Conservation (phyloP, 140 eudicot genomes). For the Oenanthe javanica region DNA sequence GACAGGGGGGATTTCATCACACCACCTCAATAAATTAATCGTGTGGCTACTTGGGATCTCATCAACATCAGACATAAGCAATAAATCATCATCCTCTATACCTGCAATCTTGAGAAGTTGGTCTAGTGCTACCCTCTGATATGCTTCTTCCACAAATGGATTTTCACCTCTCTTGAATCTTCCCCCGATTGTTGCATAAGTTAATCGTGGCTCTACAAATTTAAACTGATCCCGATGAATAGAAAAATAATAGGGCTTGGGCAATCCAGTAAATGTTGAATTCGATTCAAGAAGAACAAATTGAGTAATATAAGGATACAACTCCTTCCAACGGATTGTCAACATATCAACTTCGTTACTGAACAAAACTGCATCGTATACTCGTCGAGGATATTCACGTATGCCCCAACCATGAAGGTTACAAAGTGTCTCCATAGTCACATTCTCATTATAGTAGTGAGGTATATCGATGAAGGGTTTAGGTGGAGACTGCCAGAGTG, state of each 20-base stretch:
- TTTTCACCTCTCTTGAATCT: slow-evolving; percentile 62
- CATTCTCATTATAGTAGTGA: slow-evolving; percentile 58
- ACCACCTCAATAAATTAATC: slow-evolving; percentile 72
- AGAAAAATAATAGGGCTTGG: slow-evolving; percentile 46
- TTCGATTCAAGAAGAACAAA: slow-evolving; percentile 79
- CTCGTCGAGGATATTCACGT: slow-evolving; percentile 70
- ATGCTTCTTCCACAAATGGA: slow-evolving; percentile 83
- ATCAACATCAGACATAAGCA: slow-evolving; percentile 82
- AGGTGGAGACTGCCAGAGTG: slow-evolving; percentile 83
- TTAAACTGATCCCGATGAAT: slow-evolving; percentile 41
- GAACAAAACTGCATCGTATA: slow-evolving; percentile 64
- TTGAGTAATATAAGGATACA: slow-evolving; percentile 70
- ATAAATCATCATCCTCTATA: slow-evolving; percentile 65
- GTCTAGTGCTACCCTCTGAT: slow-evolving; percentile 62
- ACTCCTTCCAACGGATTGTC: slow-evolving; percentile 64
- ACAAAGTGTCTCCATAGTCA: slow-evolving; percentile 61
- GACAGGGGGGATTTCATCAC: slow-evolving; percentile 67
- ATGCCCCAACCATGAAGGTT: slow-evolving; percentile 74
- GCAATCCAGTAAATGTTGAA: slow-evolving; percentile 60
- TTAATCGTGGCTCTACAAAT: slow-evolving; percentile 59
- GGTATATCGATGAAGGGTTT: slow-evolving; percentile 48
- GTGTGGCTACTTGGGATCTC: slow-evolving; percentile 78
- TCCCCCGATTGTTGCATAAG: slow-evolving; percentile 73
- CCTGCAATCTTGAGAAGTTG: slow-evolving; percentile 57
- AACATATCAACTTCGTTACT: slow-evolving; percentile 85